A percentile compares a stretch with the other conserved stretches of the same genome.
These are phyloP conservation scores for Medicago arabica DNA, from an alignment of 306 rosid species.

Conservation along the genomic window DNA sequence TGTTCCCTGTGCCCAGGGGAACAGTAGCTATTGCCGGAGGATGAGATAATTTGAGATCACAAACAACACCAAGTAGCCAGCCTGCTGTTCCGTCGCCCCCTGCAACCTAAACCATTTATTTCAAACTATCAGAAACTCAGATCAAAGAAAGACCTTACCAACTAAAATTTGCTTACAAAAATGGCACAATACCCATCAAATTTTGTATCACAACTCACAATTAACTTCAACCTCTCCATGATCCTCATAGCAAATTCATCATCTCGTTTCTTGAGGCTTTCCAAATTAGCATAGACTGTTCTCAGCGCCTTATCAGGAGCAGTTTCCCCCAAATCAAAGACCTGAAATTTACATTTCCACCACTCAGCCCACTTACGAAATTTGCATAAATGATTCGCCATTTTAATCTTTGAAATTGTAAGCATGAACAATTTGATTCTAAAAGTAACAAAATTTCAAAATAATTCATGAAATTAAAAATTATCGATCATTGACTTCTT, in stretches of 20 bases:
- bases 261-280: slow-evolving; percentile 59
- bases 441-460: neutral
- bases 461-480: neutral
- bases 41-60: slow-evolving; percentile 86
- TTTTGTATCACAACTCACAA: slow-evolving; percentile 64
- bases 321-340: slow-evolving; percentile 84
- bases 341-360: slow-evolving; percentile 56
- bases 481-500: neutral
- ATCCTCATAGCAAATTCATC: slow-evolving; percentile 58
- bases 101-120: slow-evolving; percentile 70
- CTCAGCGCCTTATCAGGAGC: slow-evolving; percentile 75
- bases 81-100: slow-evolving; percentile 99
- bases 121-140: slow-evolving; percentile 33
- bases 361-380: slow-evolving; percentile 31
- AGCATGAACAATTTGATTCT: neutral
- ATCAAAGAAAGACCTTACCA: slow-evolving; percentile 38
- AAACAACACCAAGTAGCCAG: slow-evolving; percentile 98
- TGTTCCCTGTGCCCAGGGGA: slow-evolving; percentile 97
- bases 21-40: slow-evolving; percentile 89
- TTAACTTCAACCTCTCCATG: slow-evolving; percentile 65
- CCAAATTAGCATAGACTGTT: slow-evolving; percentile 64
- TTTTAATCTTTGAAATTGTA: slow-evolving; percentile 3
- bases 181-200: slow-evolving; percentile 10
- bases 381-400: neutral
- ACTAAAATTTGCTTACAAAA: slow-evolving; percentile 32